phyloP scores from a whole-genome alignment of 2,329 filamentous ascomycete genomes.

The Exophiala spinifera region DNA sequence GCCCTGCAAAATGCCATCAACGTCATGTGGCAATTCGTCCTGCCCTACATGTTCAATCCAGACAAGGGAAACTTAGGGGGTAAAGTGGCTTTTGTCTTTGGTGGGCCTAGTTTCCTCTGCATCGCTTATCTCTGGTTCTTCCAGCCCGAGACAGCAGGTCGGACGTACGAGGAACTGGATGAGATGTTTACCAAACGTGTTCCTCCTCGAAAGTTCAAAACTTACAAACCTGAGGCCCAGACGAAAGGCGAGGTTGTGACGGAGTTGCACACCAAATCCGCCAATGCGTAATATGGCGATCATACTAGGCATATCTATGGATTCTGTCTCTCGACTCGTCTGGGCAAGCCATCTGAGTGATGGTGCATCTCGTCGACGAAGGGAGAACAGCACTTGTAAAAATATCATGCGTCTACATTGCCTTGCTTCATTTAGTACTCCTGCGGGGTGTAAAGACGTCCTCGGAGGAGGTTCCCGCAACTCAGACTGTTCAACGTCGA shows the following conservation, averaged over 20 bases:
- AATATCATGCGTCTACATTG: too few relatives aligned
- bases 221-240: background rate
- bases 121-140: conserved; percentile 33
- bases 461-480: too few relatives aligned
- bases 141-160: conserved; percentile 43
- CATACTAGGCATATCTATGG: too few relatives aligned
- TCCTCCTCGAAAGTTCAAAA: conserved; percentile 30
- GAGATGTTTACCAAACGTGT: conserved; percentile 28
- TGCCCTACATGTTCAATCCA: conserved; percentile 38
- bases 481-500: too few relatives aligned
- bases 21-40: conserved; percentile 39
- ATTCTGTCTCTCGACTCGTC: too few relatives aligned
- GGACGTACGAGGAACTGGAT: background rate
- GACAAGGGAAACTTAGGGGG: conserved; percentile 39
- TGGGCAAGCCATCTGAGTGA: too few relatives aligned
- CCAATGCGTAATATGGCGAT: too few relatives aligned
- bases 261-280: too few relatives aligned
- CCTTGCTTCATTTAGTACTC: too few relatives aligned
- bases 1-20: conserved; percentile 5
- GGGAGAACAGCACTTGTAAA: too few relatives aligned
- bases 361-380: too few relatives aligned
- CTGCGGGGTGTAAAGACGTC: too few relatives aligned
- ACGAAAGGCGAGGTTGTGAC: background rate
- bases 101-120: conserved; percentile 30
- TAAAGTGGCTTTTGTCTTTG: conserved; percentile 43